Percentiles rank a stretch among this genome's conserved stretches.
Evolutionary conservation across 371 early-diverging fungal species (phyloP).

Genomic region (Capillidium heterosporum): DNA sequence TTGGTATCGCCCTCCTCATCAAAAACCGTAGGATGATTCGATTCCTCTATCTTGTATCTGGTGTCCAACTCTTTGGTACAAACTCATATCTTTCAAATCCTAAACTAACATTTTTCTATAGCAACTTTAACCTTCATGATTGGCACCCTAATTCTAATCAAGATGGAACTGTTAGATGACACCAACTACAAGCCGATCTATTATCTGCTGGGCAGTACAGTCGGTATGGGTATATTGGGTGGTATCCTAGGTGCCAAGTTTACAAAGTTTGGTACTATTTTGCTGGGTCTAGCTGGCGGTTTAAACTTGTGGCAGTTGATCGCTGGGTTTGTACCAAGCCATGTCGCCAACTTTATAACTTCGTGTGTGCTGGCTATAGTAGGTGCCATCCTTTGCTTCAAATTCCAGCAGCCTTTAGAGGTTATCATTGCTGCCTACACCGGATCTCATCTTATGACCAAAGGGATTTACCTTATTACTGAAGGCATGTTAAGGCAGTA

Average conservation of each 20-base stretch:
- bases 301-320: neutral
- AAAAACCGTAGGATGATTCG: neutral
- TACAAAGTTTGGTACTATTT: neutral
- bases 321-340: neutral
- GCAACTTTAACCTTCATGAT: neutral
- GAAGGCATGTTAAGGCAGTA: neutral
- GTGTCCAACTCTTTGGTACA: neutral
- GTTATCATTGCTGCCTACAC: neutral
- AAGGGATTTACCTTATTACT: neutral
- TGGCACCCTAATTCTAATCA: neutral
- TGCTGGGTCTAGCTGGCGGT: neutral
- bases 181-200: neutral
- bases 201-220: neutral
- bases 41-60: neutral
- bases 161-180: neutral
- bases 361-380: neutral
- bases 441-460: neutral
- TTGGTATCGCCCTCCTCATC: neutral
- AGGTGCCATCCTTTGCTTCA: neutral
- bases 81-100: neutral
- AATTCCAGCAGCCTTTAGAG: neutral
- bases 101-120: neutral
- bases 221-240: neutral
- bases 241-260: neutral
- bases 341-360: neutral